Base-by-base conservation (phyloP, 2,329 filamentous ascomycete genomes). In the Pseudogymnoascus sp. region DNA sequence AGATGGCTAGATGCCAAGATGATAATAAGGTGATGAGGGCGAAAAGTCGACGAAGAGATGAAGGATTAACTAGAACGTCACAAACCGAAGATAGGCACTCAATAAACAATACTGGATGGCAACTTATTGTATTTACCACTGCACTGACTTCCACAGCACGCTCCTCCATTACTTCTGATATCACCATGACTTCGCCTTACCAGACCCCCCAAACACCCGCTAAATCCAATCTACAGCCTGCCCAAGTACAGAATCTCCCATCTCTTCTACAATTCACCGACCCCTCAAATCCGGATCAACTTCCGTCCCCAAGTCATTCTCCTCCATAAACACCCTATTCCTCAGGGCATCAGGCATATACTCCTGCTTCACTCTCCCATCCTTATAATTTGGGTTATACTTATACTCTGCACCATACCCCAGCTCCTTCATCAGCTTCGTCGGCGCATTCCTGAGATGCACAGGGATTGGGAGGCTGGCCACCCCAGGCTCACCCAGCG, bases 371-470 rank as follows among this genome's bases (percentile, higher is more conserved):
- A 97, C 92, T 66, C 76, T 82, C 0, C 94, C 94, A 62, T 92
- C 84, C 57, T 82, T 74, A 69, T 92, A 99, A 66, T 95, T 89
- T 0, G 94, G 94, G 66, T 95, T 95, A 70, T 99, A 97, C 73
- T 97, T 97, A 74, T 99, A 99, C 71, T 91, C 89, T 57, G 84
- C 86, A 0, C 92, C 92, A 69, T 91, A 95, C 0, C 90, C 92
- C 65, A 97, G 75, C 66, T 96, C 92, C 67, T 92, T 89, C 92
- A 99, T 95, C 65, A 97, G 71, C 65, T 86, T 82, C 1, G 94
- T 97, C 0, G 94, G 92, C 7, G 94, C 94, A 72, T 97, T 97
- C 61, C 94, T 79, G 61, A 99, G 74, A 71, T 97, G 94, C 37
- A 94, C 74, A 2, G 94, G 94, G 19, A 99, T 85, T 0, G 91